Conservation (phyloP, 2,329 filamentous ascomycete genomes). For the Monosporascus sp. region DNA sequence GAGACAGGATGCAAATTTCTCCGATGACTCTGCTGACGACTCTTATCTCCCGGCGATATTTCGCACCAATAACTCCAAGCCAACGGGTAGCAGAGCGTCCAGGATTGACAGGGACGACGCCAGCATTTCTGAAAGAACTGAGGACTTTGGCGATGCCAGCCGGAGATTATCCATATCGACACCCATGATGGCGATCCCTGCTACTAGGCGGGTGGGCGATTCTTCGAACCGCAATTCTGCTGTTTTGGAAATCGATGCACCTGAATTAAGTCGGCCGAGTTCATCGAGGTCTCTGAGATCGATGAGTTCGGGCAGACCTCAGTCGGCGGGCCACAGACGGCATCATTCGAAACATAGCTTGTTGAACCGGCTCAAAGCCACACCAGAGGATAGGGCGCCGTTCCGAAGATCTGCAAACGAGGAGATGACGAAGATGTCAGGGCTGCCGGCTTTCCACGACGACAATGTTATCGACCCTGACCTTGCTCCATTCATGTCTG, state of each 20-base stretch:
- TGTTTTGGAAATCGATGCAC: constrained; percentile 82
- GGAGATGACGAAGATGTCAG: constrained; percentile 58
- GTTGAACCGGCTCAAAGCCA: constrained; percentile 67
- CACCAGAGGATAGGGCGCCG: constrained; percentile 75
- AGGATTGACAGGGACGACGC: constrained; percentile 35
- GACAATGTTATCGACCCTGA: constrained; percentile 99
- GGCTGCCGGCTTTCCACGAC: constrained; percentile 88
- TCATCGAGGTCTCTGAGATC: constrained; percentile 88
- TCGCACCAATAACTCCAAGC: constrained; percentile 46
- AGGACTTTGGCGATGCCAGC: constrained; percentile 39
- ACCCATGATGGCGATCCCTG: constrained; percentile 67
- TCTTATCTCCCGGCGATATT: constrained; percentile 62
- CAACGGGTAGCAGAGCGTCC: constrained; percentile 28
- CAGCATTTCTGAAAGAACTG: constrained; percentile 36
- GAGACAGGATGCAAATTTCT: constrained; percentile 78
- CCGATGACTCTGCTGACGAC: constrained; percentile 79
- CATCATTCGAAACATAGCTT: constrained; percentile 86
- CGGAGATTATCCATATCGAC: constrained; percentile 59
- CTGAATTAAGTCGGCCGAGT: constrained; percentile 80
- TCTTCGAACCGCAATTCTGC: constrained; percentile 80
- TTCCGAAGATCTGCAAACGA: constrained; percentile 72
- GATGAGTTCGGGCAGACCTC: constrained; percentile 60
- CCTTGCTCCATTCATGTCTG: constrained; percentile 89
- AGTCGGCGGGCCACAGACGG: constrained; percentile 75
- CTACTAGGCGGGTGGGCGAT: constrained; percentile 61